Evolutionary conservation across 2,329 filamentous ascomycete genomes (phyloP).

Genomic region (Fusarium veterinarium): DNA sequence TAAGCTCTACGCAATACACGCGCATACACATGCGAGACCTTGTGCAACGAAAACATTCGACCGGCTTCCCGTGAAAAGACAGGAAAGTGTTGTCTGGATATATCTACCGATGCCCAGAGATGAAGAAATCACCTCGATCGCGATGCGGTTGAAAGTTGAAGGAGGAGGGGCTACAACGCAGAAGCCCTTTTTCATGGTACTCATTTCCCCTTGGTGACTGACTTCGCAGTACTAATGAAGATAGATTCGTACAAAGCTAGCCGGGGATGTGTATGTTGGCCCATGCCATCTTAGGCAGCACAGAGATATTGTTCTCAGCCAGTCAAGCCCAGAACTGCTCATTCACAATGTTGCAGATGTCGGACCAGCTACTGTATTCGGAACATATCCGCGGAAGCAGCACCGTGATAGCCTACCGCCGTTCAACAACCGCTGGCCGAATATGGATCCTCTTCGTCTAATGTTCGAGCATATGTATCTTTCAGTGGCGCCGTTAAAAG

Average conservation of each 20-base stretch:
- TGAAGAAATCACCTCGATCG: constrained; percentile 5
- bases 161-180: constrained; percentile 2
- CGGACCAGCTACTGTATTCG: constrained; percentile 21
- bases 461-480: not conserved
- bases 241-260: constrained; percentile 15
- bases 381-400: constrained; percentile 6
- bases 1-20: constrained; percentile 21
- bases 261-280: constrained; percentile 9
- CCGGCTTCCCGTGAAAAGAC: not conserved
- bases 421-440: not conserved
- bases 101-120: constrained; percentile 8
- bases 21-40: not conserved
- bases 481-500: not conserved
- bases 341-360: constrained; percentile 7
- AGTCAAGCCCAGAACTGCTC: constrained; percentile 9
- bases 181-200: constrained; percentile 16
- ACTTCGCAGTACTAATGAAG: not conserved
- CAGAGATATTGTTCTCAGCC: constrained; percentile 9
- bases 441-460: not conserved
- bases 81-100: not conserved
- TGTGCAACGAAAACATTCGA: not conserved
- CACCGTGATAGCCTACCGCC: not conserved
- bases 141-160: not conserved
- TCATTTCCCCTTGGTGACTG: accelerated
- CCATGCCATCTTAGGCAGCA: not conserved